Evolutionary conservation across 495 filamentous ascomycete genomes (phyloP).

Genomic region (Sphaerosporella brunnea): DNA sequence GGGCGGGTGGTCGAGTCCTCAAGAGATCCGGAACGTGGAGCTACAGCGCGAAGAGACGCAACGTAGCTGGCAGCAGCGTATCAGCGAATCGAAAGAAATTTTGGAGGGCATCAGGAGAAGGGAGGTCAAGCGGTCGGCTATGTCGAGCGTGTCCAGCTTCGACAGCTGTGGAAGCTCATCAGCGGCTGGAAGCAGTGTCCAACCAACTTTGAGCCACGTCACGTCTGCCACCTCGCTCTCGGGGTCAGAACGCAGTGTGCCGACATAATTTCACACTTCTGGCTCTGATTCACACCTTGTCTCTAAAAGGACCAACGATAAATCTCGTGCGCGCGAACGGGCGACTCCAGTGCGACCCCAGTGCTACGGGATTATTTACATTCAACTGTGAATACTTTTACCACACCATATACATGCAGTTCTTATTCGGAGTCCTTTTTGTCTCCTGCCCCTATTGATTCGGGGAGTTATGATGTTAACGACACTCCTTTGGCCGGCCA

Average conservation of each 20-base stretch:
- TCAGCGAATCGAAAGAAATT: constrained; percentile 23
- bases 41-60: constrained; percentile 18
- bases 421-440: no score
- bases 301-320: no score
- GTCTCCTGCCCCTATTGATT: no score
- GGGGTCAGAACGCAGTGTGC: background rate
- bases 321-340: no score
- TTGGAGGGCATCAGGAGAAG: constrained; percentile 18
- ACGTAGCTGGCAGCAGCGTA: constrained; percentile 16
- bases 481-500: no score
- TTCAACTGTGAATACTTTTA: no score
- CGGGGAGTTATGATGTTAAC: no score
- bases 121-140: constrained; percentile 19
- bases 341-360: no score
- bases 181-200: constrained; percentile 2
- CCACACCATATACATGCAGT: no score
- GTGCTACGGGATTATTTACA: no score
- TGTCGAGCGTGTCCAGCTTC: constrained; percentile 21
- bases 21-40: constrained; percentile 25
- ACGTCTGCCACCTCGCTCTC: background rate
- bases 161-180: constrained; percentile 13
- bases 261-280: no score
- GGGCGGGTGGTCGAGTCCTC: constrained; percentile 23
- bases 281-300: no score
- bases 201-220: background rate